These are phyloP conservation scores for Scytalidium sp. DNA, from an alignment of 2,329 filamentous ascomycete species.

Conservation along the genomic window DNA sequence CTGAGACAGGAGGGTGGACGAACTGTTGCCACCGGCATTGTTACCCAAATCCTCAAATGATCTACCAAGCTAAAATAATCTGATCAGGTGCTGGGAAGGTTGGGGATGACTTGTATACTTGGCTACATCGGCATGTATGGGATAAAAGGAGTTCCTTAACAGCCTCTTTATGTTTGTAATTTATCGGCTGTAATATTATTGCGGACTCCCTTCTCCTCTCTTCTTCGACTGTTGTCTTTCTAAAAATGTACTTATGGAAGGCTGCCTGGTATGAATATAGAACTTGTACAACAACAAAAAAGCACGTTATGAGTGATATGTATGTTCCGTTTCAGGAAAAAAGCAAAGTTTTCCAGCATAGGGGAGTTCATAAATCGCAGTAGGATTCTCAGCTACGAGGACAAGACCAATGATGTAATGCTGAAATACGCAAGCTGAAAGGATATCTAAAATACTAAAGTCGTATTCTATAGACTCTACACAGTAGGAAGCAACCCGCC, in stretches of 20 bases:
- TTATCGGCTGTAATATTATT: constrained; percentile 17
- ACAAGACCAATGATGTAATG: no score
- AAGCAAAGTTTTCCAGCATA: no score
- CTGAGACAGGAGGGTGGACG: constrained; percentile 72
- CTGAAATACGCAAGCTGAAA: no score
- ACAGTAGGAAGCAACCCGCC: no score
- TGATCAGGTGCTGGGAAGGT: constrained; percentile 1
- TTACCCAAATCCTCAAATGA: constrained; percentile 66
- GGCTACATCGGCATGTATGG: constrained; percentile 12
- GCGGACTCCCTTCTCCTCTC: constrained; percentile 15
- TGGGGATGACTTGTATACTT: constrained; percentile 18
- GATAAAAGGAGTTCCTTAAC: constrained; percentile 21
- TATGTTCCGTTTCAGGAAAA: no score
- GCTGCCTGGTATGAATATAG: constrained; percentile 10
- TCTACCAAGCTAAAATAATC: constrained; percentile 2
- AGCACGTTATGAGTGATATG: no score
- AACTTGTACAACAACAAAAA: constrained; percentile 1
- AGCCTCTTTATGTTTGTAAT: constrained; percentile 8
- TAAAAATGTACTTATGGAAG: constrained; percentile 17
- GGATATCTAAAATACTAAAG: neutral
- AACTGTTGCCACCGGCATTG: constrained; percentile 79
- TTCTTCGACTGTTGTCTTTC: constrained; percentile 21
- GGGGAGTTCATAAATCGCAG: no score
- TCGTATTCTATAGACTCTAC: no score
- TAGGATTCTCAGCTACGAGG: no score